phyloP scores from a whole-genome alignment of 192 early-diverging fungal species.

The Spizellomyces sp. region DNA sequence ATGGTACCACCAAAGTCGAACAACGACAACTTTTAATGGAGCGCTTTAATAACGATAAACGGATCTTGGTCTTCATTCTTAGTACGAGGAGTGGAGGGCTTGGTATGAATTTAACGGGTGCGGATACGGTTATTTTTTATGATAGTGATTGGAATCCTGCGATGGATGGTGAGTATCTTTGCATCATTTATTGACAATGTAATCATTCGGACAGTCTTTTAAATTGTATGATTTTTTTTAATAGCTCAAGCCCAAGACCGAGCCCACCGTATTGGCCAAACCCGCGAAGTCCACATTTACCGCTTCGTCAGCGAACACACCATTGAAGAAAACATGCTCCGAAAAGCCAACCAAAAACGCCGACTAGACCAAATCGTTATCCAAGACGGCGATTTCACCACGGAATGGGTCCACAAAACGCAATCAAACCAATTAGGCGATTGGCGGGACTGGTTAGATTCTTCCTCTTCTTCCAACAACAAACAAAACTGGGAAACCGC shows the following conservation, averaged over 20 bases:
- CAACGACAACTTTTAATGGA: constrained; percentile 84
- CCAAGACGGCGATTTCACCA: constrained; percentile 76
- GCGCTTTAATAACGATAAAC: constrained; percentile 80
- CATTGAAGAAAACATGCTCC: constrained; percentile 79
- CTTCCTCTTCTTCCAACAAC: background rate
- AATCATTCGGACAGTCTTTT: constrained; percentile 47
- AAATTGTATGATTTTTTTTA: no score
- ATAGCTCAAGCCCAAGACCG: constrained; percentile 89
- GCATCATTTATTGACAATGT: no score
- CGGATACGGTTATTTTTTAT: constrained; percentile 36
- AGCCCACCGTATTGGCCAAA: constrained; percentile 91
- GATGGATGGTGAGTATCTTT: constrained; percentile 64
- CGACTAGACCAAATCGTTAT: constrained; percentile 82
- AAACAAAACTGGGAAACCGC: constrained; percentile 55
- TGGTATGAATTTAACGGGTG: constrained; percentile 37
- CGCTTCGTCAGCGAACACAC: constrained; percentile 80
- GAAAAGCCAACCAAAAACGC: constrained; percentile 82
- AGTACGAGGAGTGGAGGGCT: constrained; percentile 31
- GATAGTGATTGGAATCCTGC: constrained; percentile 78
- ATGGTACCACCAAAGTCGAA: constrained; percentile 84
- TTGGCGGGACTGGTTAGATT: constrained; percentile 59
- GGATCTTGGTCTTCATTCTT: constrained; percentile 61
- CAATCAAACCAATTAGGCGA: constrained; percentile 43
- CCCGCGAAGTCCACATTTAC: constrained; percentile 83
- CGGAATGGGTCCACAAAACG: constrained; percentile 53